Evolutionary conservation across 2,329 filamentous ascomycete species (phyloP), one percentile per base, ranked within the genome.

Genomic region (Aspergillus awamori): DNA sequence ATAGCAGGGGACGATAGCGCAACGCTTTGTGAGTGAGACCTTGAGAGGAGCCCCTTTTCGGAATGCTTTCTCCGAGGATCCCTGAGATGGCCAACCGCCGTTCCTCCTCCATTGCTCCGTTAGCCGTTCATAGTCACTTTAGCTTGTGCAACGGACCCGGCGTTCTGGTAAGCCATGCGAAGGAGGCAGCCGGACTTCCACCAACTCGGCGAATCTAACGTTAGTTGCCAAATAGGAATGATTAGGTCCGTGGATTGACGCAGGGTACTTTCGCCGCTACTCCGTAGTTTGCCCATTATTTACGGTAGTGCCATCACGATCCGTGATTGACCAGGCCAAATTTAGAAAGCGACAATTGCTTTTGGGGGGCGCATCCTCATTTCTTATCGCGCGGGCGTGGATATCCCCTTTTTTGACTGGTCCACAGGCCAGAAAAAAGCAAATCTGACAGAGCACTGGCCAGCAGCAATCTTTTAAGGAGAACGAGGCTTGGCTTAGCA

Each of bases 101-200:
- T 51, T 51, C 30, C 47, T 8, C 26, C 8, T 22, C 26, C 15
- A 33, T 33, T 28, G n/a, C 47, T 15, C 47, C 26, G n/a, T 33
- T 17, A 20, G 47, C 45, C 22, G 45, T 49, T 30, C 45, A 49
- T 51, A 51, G 15, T 51, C 28, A 33, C 36, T 36, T 47, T 56
- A 33, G 26, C n/a, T 41, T 56, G 53, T 47, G 53, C 38, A 43
- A 33, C 24, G 22, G 43, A 48, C 61, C 65, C 65, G 53, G 26
- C 54, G 61, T 53, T 57, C 17, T 66, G 65, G 65, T 63, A 62
- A 58, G 20, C 55, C 58, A 63, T 61, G 57, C 47, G 58, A 55
- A 61, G 57, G 53, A 61, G 64, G 53, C 53, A 56, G 53, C 53
- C 39, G 43, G 53, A 45, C 53, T 30, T 41, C 11, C 22, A 8